These are phyloP conservation scores for Prorocentrum cordatum DNA, from an alignment of 169 alveolate species.

Conservation along the genomic window DNA sequence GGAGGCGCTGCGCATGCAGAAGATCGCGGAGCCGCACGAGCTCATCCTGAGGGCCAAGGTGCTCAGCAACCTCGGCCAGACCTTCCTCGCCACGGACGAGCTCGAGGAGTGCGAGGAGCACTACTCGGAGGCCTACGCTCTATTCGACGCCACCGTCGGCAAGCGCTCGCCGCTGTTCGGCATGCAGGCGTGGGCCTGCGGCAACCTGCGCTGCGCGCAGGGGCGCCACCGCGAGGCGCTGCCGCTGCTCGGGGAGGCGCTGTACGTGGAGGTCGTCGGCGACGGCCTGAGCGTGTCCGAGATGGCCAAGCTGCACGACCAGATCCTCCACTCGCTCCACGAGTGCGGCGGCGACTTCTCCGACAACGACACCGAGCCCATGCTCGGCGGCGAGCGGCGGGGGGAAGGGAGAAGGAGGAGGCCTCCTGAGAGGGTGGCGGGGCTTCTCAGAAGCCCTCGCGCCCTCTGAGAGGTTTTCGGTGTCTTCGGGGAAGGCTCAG, in stretches of 20 bases:
- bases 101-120: not conserved
- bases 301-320: slow-evolving; percentile 37
- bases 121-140: slow-evolving; percentile 25
- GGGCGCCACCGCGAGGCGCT: slow-evolving; percentile 19
- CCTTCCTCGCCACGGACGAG: slow-evolving; percentile 18
- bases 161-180: slow-evolving; percentile 58
- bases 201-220: slow-evolving; percentile 41
- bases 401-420: too few relatives aligned
- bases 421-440: too few relatives aligned
- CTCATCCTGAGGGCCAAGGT: slow-evolving; percentile 40
- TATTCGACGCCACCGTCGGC: slow-evolving; percentile 34
- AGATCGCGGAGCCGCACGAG: not conserved
- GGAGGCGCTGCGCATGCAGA: not conserved
- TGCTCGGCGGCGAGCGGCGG: too few relatives aligned
- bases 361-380: slow-evolving; percentile 20
- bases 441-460: too few relatives aligned
- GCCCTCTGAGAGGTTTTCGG: too few relatives aligned
- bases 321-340: not conserved
- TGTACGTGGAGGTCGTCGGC: slow-evolving; percentile 36
- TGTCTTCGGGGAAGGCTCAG: too few relatives aligned
- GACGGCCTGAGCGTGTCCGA: slow-evolving; percentile 45
- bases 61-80: slow-evolving; percentile 41
- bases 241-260: slow-evolving; percentile 49
- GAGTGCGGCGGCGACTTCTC: slow-evolving; percentile 3
- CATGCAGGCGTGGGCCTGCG: slow-evolving; percentile 69